Evolutionary conservation across 768 basidiomycete species (phyloP), one percentile per base, ranked within the genome.

Genomic region (Kondoa malvinella): DNA sequence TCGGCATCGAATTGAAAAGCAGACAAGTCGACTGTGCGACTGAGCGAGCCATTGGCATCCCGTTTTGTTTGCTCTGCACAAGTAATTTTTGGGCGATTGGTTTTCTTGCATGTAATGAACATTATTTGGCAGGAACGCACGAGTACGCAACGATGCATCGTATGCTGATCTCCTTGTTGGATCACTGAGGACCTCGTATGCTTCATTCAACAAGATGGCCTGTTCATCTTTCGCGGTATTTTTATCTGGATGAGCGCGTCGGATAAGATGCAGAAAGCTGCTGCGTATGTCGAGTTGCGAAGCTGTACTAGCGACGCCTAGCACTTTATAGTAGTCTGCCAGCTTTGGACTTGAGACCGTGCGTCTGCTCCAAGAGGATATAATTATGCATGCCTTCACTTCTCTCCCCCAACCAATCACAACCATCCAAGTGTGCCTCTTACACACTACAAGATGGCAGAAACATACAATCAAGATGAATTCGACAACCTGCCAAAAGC

Each of bases 401-500:
- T n/a, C n/a, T n/a, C n/a, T n/a, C n/a, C n/a, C n/a, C n/a, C n/a
- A n/a, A n/a, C n/a, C n/a, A n/a, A n/a, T n/a, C n/a, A n/a, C n/a
- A n/a, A n/a, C n/a, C n/a, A n/a, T n/a, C n/a, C n/a, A n/a, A n/a
- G n/a, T n/a, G n/a, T n/a, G n/a, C n/a, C n/a, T n/a, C n/a, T n/a
- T n/a, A n/a, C n/a, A n/a, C n/a, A n/a, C n/a, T n/a, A n/a, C 40
- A 50, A 50, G 40, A 50, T 50, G 40, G 40, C 8, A 8, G 21
- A 50, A 8, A 8, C 40, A 50, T 60, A 25, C 58, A 14, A 60
- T 60, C 8, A 60, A 25, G 57, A 4, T 17, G 50, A 56, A 31
- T 56, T 25, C 3, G 69, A 69, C 57, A 34, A 62, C 16, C 66
- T 69, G 27, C 56, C 56, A 12, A 90, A 92, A 77, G 88, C 89